Base-by-base conservation (phyloP, 129 eudicot genomes). In the Chrysanthemum seticuspe region DNA sequence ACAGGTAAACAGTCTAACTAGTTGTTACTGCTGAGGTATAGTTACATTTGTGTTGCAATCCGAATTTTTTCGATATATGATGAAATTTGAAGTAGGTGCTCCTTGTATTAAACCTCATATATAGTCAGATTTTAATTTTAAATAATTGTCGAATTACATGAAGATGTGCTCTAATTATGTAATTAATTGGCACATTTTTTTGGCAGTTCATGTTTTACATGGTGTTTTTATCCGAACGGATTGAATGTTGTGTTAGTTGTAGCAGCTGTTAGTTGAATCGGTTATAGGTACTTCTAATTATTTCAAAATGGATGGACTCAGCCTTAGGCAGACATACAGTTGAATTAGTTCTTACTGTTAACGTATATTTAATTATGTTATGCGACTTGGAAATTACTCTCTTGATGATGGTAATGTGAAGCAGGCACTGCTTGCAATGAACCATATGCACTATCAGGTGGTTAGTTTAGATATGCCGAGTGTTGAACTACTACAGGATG, bases 341-440 rank as follows among this genome's bases (percentile, higher is more conserved):
- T 15, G 23, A 18, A 29, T 9, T 61, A 77, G 31, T n/a, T 61
- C 21, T 55, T 53, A 11, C 45, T 14, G 67, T 25, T 18, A 19
- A 13, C 27, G 27, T 57, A n/a, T 65, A 56, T 19, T 67, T 36
- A 29, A 31, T 60, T 31, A 60, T 69, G 49, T 50, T 18, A 56
- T 3, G 59, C 67, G 55, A 63, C 27, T 52, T 51, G 60, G 21
- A 44, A 54, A 34, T 45, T 53, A 29, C 45, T 55, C 14, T 2
- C 29, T 63, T 16, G 19, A 14, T 67, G 73, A 48, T 34, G 64
- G 54, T 25, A 64, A 64, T 64, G 72, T 18, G 64, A 74, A 51
- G 52, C 71, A 74, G 72, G 64, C 54, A 18, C 53, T 34, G 13
- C 78, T 64, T 51, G 51, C 71, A 31, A 14, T 34, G 60, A 72